Percentiles rank a stretch among this genome's conserved stretches.
These are phyloP conservation scores for Fusarium haematococcum DNA, from an alignment of 2,329 filamentous ascomycete species.

Conservation along the genomic window DNA sequence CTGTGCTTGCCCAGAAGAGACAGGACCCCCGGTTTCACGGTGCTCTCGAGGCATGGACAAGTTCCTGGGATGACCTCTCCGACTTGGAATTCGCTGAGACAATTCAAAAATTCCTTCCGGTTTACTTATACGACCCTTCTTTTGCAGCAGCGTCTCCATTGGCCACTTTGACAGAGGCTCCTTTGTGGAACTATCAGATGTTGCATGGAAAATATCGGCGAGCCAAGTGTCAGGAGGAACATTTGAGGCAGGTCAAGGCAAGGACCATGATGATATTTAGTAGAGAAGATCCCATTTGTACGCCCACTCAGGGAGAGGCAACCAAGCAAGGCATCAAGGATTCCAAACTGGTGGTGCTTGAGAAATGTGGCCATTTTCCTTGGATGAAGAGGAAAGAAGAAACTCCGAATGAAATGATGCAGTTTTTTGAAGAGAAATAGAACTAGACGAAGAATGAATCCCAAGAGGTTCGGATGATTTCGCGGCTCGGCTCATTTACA, in stretches of 20 bases:
- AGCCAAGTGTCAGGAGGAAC: background rate
- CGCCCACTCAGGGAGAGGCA: background rate
- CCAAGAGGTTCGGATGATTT: background rate
- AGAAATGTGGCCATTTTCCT: background rate
- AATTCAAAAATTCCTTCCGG: background rate
- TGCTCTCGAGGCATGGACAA: background rate
- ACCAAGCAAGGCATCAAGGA: background rate
- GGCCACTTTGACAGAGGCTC: background rate
- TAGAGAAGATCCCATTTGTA: background rate
- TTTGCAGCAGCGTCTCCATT: background rate
- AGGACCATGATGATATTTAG: background rate
- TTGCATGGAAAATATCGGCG: background rate
- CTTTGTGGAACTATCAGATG: background rate
- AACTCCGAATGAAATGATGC: background rate
- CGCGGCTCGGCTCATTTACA: background rate
- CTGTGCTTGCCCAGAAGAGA: background rate
- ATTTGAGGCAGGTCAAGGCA: background rate
- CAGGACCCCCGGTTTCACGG: background rate
- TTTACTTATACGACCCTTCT: background rate
- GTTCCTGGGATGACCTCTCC: background rate
- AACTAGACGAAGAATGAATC: background rate
- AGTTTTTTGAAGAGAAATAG: background rate
- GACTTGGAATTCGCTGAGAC: background rate
- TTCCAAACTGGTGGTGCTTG: background rate
- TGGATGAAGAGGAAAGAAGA: background rate